Base-by-base conservation (phyloP, 1,284 basidiomycete species). In the Malassezia vespertilionis region DNA sequence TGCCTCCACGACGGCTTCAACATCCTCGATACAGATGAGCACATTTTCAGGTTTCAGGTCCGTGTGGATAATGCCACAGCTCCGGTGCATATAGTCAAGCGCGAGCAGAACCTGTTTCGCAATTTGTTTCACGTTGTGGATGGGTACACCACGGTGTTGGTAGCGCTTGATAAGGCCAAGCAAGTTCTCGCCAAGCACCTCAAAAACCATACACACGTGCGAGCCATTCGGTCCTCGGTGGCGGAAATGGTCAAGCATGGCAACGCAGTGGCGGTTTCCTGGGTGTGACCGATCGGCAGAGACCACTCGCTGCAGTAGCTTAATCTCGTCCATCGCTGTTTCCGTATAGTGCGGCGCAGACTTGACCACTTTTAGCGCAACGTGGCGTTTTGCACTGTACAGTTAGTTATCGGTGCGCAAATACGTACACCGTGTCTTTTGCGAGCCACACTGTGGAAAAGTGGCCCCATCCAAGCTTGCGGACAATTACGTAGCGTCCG, bases 151-250 rank as follows among this genome's bases (percentile, higher is more conserved):
- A 61, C 87, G 86, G 74, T 95, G 87, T 76, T 86, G 84, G 72
- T 88, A 82, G 17, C 91, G 81, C 74, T 93, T 95, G 78, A 96
- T 95, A 60, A 97, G 79, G 2, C 90, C 90, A 1, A 97, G 79
- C n/a, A 97, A 75, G 71, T 95, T 96, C 75, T 97, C 93, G 47
- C 93, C 91, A 9, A 97, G 79, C 27, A 97, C 93, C 73, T 97
- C 91, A 69, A 96, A 96, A 14, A 97, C 91, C 91, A 97, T 97
- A 78, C 93, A 97, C 56, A 97, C 86, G 73, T 97, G 91, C 15
- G 81, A 84, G 38, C 91, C 91, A 71, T 97, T 95, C 12, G 90
- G 90, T 0, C 91, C 93, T 53, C 83, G 84, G 74, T 97, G 93
- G 30, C 83, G 80, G 73, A 97, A 97, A 71, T 95, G 87, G 75